Percentiles rank a stretch among this genome's conserved stretches.
These are phyloP conservation scores for Aspergillus sparsus DNA, from an alignment of 495 filamentous ascomycete genomes.

Conservation along the genomic window DNA sequence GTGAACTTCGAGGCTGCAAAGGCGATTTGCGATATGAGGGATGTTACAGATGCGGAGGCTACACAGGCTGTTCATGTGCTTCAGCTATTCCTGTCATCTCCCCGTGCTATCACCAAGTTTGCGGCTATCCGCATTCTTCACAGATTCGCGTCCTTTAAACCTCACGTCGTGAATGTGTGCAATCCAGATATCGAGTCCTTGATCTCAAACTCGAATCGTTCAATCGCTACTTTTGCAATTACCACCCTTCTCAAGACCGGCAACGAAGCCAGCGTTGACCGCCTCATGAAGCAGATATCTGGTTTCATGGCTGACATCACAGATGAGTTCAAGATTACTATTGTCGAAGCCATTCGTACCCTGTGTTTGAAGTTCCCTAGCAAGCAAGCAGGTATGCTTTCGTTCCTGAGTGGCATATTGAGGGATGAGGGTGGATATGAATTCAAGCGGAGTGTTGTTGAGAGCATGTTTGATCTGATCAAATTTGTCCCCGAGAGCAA, in stretches of 20 bases:
- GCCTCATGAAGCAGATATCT: conserved; percentile 97
- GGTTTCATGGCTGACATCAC: conserved; percentile 98
- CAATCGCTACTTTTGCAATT: conserved; percentile 97
- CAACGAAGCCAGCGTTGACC: conserved; percentile 94
- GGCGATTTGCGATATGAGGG: conserved; percentile 90
- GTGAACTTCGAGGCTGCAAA: conserved; percentile 99
- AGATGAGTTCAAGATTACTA: conserved; percentile 99
- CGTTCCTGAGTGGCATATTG: conserved; percentile 91
- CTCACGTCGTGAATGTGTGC: conserved; percentile 86
- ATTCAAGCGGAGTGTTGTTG: conserved; percentile 95
- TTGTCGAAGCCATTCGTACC: conserved; percentile 96
- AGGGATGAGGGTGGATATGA: conserved; percentile 98
- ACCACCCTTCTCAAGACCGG: conserved; percentile 97
- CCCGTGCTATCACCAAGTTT: conserved; percentile 95
- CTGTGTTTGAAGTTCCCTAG: conserved; percentile 96
- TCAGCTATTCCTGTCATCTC: conserved; percentile 96
- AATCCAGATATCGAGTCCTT: conserved; percentile 96
- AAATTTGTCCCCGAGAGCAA: conserved; percentile 98
- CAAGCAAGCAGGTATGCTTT: conserved; percentile 97
- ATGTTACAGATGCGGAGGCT: conserved; percentile 90
- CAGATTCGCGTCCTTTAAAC: conserved; percentile 92
- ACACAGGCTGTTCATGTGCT: conserved; percentile 92
- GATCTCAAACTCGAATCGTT: conserved; percentile 95
- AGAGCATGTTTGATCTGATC: conserved; percentile 99
- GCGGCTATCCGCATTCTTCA: conserved; percentile 96